A percentile compares a stretch with the other conserved stretches of the same genome.
phyloP scores from a whole-genome alignment of 2,329 filamentous ascomycete genomes.

The Pseudofabraea citricarpa region DNA sequence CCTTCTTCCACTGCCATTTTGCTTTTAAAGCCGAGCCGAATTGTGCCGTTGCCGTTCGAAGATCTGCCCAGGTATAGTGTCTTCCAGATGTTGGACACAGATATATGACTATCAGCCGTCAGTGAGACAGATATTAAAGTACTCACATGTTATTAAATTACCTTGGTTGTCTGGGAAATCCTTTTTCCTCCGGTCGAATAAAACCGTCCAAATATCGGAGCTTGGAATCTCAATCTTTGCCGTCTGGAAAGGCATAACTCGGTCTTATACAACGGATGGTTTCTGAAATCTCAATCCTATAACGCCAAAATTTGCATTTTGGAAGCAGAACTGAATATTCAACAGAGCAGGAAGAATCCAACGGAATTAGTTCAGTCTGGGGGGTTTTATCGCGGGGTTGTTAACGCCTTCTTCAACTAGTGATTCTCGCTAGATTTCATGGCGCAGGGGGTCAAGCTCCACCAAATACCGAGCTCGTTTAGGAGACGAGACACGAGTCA shows the following conservation, averaged over 20 bases:
- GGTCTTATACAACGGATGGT: no score
- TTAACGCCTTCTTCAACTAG: neutral
- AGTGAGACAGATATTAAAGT: neutral
- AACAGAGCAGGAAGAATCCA: no score
- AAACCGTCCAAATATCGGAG: neutral
- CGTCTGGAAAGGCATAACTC: neutral
- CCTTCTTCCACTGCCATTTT: conserved; percentile 69
- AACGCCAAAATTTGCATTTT: no score
- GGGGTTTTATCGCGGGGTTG: neutral
- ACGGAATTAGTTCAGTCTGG: no score
- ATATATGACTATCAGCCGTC: neutral
- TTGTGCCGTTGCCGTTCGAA: neutral
- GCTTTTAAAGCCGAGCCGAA: conserved; percentile 77
- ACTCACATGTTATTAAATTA: neutral
- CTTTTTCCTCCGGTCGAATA: neutral
- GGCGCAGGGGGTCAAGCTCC: neutral
- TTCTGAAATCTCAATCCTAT: no score
- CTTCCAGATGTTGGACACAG: neutral
- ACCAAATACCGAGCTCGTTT: no score
- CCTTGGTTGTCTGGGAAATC: conserved; percentile 1
- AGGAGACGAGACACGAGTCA: no score
- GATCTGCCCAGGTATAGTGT: neutral
- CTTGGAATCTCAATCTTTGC: neutral
- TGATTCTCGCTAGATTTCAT: neutral
- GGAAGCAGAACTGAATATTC: no score